Conservation (phyloP, 2,329 filamentous ascomycete genomes). For the Arthrinium phaeospermum region DNA sequence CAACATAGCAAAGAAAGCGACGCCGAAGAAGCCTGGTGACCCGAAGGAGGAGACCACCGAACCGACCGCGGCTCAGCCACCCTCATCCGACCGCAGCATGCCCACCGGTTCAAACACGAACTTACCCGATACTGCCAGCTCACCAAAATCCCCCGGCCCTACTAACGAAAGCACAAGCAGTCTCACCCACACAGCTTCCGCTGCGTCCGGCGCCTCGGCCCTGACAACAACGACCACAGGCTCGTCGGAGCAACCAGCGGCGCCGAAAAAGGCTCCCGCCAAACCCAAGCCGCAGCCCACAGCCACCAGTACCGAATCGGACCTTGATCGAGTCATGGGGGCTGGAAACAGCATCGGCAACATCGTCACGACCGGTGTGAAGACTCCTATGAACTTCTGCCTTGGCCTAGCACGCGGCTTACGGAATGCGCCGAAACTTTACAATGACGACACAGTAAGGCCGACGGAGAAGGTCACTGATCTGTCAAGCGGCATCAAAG, state of each 20-base stretch:
- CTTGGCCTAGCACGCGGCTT: constrained; percentile 84
- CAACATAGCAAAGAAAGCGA: constrained; percentile 39
- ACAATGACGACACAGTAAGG: constrained; percentile 82
- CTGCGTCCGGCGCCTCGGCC: constrained; percentile 18
- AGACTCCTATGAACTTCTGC: constrained; percentile 84
- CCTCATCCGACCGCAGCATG: background rate
- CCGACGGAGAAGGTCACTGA: constrained; percentile 81
- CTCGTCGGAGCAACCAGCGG: constrained; percentile 14
- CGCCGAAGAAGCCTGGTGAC: constrained; percentile 22
- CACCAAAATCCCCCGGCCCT: background rate
- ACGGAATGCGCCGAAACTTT: constrained; percentile 84
- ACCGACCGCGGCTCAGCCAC: background rate
- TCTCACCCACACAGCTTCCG: constrained; percentile 16
- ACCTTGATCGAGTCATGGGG: constrained; percentile 65
- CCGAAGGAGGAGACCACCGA: constrained; percentile 27
- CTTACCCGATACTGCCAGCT: background rate
- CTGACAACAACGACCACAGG: background rate
- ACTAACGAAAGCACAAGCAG: constrained; percentile 20
- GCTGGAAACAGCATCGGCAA: constrained; percentile 71
- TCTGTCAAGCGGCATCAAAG: constrained; percentile 74
- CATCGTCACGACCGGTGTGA: constrained; percentile 77
- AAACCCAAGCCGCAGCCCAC: constrained; percentile 21
- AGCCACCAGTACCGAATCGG: constrained; percentile 37
- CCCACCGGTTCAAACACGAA: background rate
- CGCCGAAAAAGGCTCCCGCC: background rate